These are phyloP conservation scores for Pythium utonaiense DNA, from an alignment of 352 stramenopile genomes.

Conservation along the genomic window DNA sequence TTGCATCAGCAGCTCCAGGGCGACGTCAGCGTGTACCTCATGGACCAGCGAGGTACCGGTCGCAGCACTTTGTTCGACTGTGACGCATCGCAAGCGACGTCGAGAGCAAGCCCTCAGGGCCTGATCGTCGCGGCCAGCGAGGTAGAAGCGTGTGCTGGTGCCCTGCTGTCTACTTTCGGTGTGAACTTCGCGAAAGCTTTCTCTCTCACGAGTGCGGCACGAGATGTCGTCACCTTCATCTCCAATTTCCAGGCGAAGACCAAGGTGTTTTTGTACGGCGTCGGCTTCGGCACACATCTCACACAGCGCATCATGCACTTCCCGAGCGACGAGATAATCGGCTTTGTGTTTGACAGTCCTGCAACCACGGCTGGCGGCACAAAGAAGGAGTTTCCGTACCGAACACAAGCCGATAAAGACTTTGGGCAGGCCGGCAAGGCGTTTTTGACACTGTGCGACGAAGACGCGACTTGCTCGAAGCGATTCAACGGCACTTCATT, in stretches of 20 bases:
- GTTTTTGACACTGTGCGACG: constrained; percentile 48
- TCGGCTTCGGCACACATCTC: constrained; percentile 66
- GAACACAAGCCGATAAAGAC: constrained; percentile 18
- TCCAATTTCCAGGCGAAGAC: constrained; percentile 37
- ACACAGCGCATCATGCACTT: constrained; percentile 66
- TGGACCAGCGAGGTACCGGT: constrained; percentile 29
- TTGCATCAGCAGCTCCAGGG: constrained; percentile 21
- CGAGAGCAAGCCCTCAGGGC: neutral
- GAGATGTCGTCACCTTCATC: constrained; percentile 58
- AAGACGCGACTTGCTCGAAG: constrained; percentile 32
- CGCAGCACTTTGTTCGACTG: constrained; percentile 25
- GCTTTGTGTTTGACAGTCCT: constrained; percentile 60
- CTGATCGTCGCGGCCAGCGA: constrained; percentile 11
- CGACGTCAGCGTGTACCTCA: constrained; percentile 25
- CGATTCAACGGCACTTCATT: constrained; percentile 19
- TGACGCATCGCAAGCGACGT: constrained; percentile 14
- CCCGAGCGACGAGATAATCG: constrained; percentile 36
- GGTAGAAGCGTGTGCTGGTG: constrained; percentile 8
- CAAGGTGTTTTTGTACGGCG: constrained; percentile 55
- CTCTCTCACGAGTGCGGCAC: constrained; percentile 60
- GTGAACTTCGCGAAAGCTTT: constrained; percentile 31
- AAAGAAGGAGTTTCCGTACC: constrained; percentile 19
- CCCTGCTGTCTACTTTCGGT: constrained; percentile 13
- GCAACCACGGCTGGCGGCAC: constrained; percentile 30
- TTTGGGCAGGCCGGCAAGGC: constrained; percentile 34